Conservation (phyloP, 1,284 basidiomycete genomes). For the Moesziomyces aphidis region DNA sequence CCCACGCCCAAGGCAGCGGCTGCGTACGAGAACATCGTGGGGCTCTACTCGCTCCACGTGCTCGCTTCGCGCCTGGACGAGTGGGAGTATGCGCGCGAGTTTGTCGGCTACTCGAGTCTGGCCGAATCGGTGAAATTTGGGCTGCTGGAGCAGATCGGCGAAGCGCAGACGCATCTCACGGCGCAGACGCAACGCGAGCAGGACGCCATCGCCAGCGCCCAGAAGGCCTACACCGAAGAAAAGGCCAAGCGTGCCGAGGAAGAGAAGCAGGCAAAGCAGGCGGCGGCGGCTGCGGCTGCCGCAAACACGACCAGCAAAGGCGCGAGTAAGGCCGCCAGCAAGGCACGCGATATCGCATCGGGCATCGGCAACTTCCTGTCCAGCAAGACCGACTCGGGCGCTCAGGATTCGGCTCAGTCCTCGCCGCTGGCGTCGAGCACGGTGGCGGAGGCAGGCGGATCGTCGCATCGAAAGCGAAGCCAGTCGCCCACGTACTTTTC, state of each 20-base stretch:
- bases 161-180: constrained; percentile 22
- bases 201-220: constrained; percentile 27
- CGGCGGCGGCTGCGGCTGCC: constrained; percentile 11
- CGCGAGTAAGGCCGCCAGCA: constrained; percentile 1
- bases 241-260: constrained; percentile 39
- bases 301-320: constrained; percentile 2
- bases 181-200: constrained; percentile 35
- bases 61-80: constrained; percentile 48
- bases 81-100: constrained; percentile 59
- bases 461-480: constrained; percentile 29
- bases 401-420: background rate
- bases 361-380: constrained; percentile 36
- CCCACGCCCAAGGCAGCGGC: constrained; percentile 32
- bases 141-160: constrained; percentile 46
- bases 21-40: constrained; percentile 53
- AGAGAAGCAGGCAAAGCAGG: constrained; percentile 39
- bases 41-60: constrained; percentile 54
- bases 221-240: constrained; percentile 42
- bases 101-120: constrained; percentile 54
- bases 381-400: constrained; percentile 14
- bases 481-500: constrained; percentile 44
- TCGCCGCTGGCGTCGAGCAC: constrained; percentile 6
- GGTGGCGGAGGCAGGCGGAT: constrained; percentile 6
- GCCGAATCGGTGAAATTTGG: constrained; percentile 39
- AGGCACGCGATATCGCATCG: constrained; percentile 21